These are phyloP conservation scores for Lichenothelia convexa DNA, from an alignment of 495 filamentous ascomycete species.

Conservation along the genomic window DNA sequence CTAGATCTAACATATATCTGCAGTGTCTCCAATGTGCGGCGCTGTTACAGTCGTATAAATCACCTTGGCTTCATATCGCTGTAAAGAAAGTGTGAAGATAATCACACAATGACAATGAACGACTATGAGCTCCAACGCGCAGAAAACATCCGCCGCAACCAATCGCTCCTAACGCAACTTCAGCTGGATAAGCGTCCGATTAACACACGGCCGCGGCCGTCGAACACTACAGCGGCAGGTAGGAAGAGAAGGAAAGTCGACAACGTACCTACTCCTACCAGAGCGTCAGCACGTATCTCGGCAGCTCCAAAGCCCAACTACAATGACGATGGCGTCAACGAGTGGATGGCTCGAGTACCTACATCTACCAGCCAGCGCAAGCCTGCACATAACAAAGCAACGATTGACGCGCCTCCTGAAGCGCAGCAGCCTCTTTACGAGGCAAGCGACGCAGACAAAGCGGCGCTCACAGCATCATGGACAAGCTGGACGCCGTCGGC, in stretches of 20 bases:
- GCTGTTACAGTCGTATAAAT: too few species aligned
- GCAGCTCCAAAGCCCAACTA: constrained; percentile 12
- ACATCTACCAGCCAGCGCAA: background rate
- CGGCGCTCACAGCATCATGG: constrained; percentile 21
- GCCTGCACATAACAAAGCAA: background rate
- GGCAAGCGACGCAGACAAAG: constrained; percentile 11
- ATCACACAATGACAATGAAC: too few species aligned
- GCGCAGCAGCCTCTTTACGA: background rate
- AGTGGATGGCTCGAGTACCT: constrained; percentile 4
- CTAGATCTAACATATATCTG: too few species aligned
- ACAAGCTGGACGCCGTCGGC: constrained; percentile 23
- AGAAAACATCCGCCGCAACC: constrained; percentile 37
- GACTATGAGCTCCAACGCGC: constrained; percentile 35
- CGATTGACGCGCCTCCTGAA: background rate
- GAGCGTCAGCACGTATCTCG: constrained; percentile 22
- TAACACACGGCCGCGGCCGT: constrained; percentile 10
- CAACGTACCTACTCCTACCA: constrained; percentile 11
- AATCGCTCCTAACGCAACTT: constrained; percentile 28
- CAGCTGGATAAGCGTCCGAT: too few species aligned
- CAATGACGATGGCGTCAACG: constrained; percentile 13
- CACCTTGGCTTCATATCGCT: too few species aligned
- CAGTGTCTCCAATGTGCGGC: too few species aligned
- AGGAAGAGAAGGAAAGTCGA: too few species aligned
- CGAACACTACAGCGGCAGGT: too few species aligned
- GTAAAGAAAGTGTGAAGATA: too few species aligned